Base-by-base conservation (phyloP, 805 yeast species). In the Wickerhamiella brachini region DNA sequence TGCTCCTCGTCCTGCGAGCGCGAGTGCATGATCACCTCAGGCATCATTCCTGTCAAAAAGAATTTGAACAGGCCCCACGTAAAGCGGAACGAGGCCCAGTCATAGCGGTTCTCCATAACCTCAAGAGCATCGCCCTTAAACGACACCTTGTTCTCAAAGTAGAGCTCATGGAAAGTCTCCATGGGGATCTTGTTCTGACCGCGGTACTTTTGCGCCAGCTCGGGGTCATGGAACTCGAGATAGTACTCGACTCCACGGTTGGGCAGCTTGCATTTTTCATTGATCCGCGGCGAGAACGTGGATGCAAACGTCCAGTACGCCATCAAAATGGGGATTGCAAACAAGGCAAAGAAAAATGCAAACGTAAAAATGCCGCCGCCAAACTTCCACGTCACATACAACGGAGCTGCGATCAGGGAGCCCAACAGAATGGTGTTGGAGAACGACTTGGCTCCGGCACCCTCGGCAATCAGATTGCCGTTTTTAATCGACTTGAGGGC, bases 1-100 rank as follows among this genome's bases (percentile, higher is more conserved):
- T 87, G 96, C 70, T 87, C 96, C 72, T 87, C 96, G 66, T 88
- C 96, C 72, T 87, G 96, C 20, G 94, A 83, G 65, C 86, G 80
- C 57, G 95, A 81, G 72, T 87, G 96, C 80, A 87, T 66, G 61
- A 87, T 83, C 52, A 87, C 94, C 71, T 87, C 96, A 45, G 96
- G 96, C 57, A 87, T 83, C 84, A 87, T 78, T 47, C 93, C 95
- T 48, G 85, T 75, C 57, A 87, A 68, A 72, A 87, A 88, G 71
- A 74, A 88, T 66, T 75, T 81, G 79, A 80, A 87, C 54, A 87
- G 74, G 31, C 85, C 71, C 54, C 77, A 61, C 44, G 96, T 87
- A 73, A 87, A 87, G 38, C 80, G 68, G 72, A 85, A 87, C 58
- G 73, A 74, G 59, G 88, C 84, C 95, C 95, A 87, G 70, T 87